phyloP scores from a whole-genome alignment of 1,139 yeast genomes.

The Hansenula sp. region DNA sequence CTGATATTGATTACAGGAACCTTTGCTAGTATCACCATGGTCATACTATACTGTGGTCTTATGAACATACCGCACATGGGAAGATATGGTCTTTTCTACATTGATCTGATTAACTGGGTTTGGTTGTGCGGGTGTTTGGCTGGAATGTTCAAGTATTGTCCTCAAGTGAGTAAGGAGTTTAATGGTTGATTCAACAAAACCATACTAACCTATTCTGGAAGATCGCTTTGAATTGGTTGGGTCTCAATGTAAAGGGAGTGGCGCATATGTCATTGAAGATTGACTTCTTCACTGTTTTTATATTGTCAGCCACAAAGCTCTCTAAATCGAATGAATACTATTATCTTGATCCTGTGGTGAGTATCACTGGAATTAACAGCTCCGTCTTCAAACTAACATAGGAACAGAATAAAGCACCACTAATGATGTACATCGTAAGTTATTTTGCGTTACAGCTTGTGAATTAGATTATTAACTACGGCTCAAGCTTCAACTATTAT shows the following conservation, averaged over 20 bases:
- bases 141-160: slow-evolving; percentile 21
- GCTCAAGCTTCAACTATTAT: too few relatives aligned
- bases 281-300: not conserved
- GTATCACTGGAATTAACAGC: not conserved
- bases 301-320: not conserved
- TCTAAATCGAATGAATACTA: not conserved
- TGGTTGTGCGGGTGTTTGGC: slow-evolving; percentile 24
- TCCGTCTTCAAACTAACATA: not conserved
- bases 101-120: slow-evolving; percentile 28
- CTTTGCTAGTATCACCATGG: not conserved
- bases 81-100: slow-evolving; percentile 24
- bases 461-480: too few relatives aligned
- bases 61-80: slow-evolving; percentile 20
- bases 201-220: not conserved
- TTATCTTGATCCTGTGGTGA: not conserved
- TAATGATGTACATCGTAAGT: not conserved
- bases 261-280: not conserved
- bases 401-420: too few relatives aligned
- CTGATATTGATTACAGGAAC: not conserved
- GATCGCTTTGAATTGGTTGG: slow-evolving; percentile 26
- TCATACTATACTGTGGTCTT: slow-evolving; percentile 7
- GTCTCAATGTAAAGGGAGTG: slow-evolving; percentile 17
- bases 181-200: not conserved
- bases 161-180: slow-evolving; percentile 21
- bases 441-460: too few relatives aligned